Conservation (phyloP, 108 stramenopile species). For the Pseudonitzschia pungens region DNA sequence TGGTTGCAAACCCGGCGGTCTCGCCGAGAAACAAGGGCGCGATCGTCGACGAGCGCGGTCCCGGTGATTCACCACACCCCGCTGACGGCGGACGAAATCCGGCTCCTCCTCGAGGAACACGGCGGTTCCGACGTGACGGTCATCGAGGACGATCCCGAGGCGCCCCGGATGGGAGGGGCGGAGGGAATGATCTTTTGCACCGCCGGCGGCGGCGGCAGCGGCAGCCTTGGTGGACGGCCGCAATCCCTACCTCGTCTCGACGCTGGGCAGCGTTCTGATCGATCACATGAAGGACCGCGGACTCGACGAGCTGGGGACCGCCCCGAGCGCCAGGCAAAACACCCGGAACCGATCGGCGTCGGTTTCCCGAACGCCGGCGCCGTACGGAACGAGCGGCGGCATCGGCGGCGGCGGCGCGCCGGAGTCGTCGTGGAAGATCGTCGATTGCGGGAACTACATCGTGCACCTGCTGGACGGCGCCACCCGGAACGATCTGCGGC, state of each 20-base stretch:
- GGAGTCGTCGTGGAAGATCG: constrained; percentile 58
- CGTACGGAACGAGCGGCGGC: constrained; percentile 14
- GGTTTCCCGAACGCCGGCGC: neutral
- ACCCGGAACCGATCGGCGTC: constrained; percentile 17
- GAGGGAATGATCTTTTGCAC: constrained; percentile 39
- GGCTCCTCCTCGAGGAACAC: constrained; percentile 45
- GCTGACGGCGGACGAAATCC: constrained; percentile 65
- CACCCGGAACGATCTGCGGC: constrained; percentile 54
- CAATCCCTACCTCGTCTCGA: constrained; percentile 45
- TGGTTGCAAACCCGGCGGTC: constrained; percentile 73
- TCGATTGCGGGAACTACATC: constrained; percentile 82
- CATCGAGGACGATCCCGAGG: constrained; percentile 36
- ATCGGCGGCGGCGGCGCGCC: neutral
- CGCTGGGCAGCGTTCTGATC: constrained; percentile 63
- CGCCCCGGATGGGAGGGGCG: constrained; percentile 45
- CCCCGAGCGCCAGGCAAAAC: constrained; percentile 59
- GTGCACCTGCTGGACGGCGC: constrained; percentile 64
- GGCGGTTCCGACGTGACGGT: constrained; percentile 57
- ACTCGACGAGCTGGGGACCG: constrained; percentile 63
- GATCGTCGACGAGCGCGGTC: constrained; percentile 31
- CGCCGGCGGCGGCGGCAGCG: constrained; percentile 21
- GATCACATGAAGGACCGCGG: constrained; percentile 67
- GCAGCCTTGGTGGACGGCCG: constrained; percentile 24
- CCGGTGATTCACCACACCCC: constrained; percentile 54
- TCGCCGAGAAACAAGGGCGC: constrained; percentile 14